Percentiles rank a stretch among this genome's conserved stretches.
These are phyloP conservation scores for Hirsutella thompsonii DNA, from an alignment of 2,329 filamentous ascomycete genomes.

Conservation along the genomic window DNA sequence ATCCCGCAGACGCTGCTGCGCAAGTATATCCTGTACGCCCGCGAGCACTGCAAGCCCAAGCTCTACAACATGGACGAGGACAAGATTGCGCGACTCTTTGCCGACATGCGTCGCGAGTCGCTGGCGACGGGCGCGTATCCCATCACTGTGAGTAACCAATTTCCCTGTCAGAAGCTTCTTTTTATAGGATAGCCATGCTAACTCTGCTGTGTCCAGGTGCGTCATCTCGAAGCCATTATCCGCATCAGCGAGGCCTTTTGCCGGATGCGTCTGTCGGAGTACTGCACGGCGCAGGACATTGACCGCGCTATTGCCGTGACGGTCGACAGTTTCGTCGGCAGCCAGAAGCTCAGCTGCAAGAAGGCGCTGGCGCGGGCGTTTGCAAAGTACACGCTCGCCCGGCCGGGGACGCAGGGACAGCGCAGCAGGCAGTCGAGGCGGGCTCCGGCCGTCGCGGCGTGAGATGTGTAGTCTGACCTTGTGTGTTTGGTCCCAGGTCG, in stretches of 20 bases:
- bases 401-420: slow-evolving; percentile 22
- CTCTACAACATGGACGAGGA: slow-evolving; percentile 97
- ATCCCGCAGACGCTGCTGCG: slow-evolving; percentile 83
- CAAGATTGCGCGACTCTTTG: slow-evolving; percentile 86
- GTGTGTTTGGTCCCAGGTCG: neutral
- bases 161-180: neutral
- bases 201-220: slow-evolving; percentile 45
- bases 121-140: slow-evolving; percentile 92
- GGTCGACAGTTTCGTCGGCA: slow-evolving; percentile 89
- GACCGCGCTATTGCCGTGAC: slow-evolving; percentile 95
- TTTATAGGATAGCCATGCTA: neutral
- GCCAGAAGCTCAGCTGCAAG: slow-evolving; percentile 95
- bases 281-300: slow-evolving; percentile 80
- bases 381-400: slow-evolving; percentile 71
- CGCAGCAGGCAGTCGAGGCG: slow-evolving; percentile 10
- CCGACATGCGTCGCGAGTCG: slow-evolving; percentile 89
- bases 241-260: slow-evolving; percentile 89
- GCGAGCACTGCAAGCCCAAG: slow-evolving; percentile 81
- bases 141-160: slow-evolving; percentile 64
- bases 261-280: slow-evolving; percentile 96
- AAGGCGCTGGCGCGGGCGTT: slow-evolving; percentile 89
- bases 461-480: neutral
- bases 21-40: slow-evolving; percentile 94
- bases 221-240: slow-evolving; percentile 95
- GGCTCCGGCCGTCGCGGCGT: slow-evolving; percentile 17